Evolutionary conservation across 1,284 basidiomycete species (phyloP).

Genomic region (Tausonia pullulans): DNA sequence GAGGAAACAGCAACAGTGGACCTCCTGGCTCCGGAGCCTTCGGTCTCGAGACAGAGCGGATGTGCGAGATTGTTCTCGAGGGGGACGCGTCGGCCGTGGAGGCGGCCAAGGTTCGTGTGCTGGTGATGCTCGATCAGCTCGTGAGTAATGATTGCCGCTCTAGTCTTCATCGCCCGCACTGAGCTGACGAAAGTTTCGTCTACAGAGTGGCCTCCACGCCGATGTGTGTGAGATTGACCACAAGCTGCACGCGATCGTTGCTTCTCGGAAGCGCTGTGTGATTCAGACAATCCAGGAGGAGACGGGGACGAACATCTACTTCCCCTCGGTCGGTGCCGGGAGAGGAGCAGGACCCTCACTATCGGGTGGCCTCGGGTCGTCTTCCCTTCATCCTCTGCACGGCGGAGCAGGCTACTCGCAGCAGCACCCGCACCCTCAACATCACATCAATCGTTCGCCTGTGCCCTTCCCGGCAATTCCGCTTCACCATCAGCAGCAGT

Average conservation of each 20-base stretch:
- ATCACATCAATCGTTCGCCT: not conserved
- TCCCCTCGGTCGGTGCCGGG: slow-evolving; percentile 47
- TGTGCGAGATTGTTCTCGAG: slow-evolving; percentile 82
- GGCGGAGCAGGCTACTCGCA: not conserved
- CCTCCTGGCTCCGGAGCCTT: slow-evolving; percentile 26
- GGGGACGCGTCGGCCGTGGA: slow-evolving; percentile 80
- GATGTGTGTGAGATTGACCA: slow-evolving; percentile 90
- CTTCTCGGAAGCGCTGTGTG: slow-evolving; percentile 74
- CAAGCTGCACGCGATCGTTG: slow-evolving; percentile 85
- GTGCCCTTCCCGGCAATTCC: not conserved
- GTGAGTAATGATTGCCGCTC: slow-evolving; percentile 41
- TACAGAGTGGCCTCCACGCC: slow-evolving; percentile 72
- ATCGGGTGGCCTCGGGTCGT: slow-evolving; percentile 54
- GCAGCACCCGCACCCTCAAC: slow-evolving; percentile 3
- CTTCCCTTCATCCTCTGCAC: slow-evolving; percentile 23
- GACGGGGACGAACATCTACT: slow-evolving; percentile 92
- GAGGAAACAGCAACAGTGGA: not conserved
- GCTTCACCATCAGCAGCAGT: not conserved
- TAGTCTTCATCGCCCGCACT: no score
- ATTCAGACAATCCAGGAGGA: slow-evolving; percentile 94
- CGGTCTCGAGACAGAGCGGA: slow-evolving; percentile 83
- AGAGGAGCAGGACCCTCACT: slow-evolving; percentile 41
- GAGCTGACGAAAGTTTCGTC: not conserved
- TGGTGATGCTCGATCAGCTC: slow-evolving; percentile 91
- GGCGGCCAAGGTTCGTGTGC: slow-evolving; percentile 72